Conservation (phyloP, 2,329 filamentous ascomycete species). For the Westerdykella aurantiaca region DNA sequence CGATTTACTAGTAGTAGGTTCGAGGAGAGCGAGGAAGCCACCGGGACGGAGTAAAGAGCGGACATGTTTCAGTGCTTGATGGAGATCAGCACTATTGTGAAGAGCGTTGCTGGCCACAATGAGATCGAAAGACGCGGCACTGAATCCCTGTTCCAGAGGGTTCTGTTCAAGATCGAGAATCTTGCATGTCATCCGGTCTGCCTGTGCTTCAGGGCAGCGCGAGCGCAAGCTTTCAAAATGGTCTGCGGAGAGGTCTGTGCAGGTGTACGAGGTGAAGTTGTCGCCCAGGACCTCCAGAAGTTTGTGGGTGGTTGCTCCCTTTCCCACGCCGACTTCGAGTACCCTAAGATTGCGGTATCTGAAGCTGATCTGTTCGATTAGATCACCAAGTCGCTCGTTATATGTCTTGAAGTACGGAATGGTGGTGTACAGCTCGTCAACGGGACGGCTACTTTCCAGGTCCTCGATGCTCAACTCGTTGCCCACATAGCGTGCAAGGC, state of each 20-base stretch:
- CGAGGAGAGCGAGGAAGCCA: conserved; percentile 41
- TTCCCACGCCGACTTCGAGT: conserved; percentile 9
- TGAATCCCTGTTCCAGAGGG: conserved; percentile 1
- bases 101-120: conserved; percentile 9
- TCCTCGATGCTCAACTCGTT: too few relatives aligned
- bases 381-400: not conserved
- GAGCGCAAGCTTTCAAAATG: conserved; percentile 2
- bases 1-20: conserved; percentile 15
- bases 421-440: too few relatives aligned
- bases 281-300: conserved; percentile 4
- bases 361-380: conserved; percentile 1
- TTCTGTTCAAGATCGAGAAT: conserved; percentile 4
- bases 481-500: too few relatives aligned
- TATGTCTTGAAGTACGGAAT: not conserved
- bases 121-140: conserved; percentile 7
- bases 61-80: conserved; percentile 4
- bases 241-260: conserved; percentile 6
- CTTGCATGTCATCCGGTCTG: conserved; percentile 1
- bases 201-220: conserved; percentile 1
- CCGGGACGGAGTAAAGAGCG: conserved; percentile 25
- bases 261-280: conserved; percentile 8
- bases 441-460: too few relatives aligned
- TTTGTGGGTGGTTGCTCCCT: too few relatives aligned
- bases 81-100: conserved; percentile 4
- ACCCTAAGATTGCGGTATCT: conserved; percentile 5